These are phyloP conservation scores for Seiridium cupressi DNA, from an alignment of 2,329 filamentous ascomycete species.

Conservation along the genomic window DNA sequence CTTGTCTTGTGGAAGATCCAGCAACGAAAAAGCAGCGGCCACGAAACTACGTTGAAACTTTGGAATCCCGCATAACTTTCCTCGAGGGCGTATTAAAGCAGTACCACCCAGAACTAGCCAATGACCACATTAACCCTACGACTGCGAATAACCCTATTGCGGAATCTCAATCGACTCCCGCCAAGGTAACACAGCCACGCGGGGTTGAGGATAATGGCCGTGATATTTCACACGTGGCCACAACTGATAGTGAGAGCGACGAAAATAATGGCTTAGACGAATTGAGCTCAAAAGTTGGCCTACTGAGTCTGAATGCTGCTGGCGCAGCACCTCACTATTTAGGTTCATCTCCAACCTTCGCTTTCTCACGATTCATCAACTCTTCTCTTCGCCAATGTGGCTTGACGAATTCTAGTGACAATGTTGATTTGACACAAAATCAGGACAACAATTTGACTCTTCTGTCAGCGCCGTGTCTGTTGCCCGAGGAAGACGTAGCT, in stretches of 20 bases:
- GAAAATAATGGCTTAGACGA: slow-evolving; percentile 9
- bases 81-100: slow-evolving; percentile 28
- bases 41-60: slow-evolving; percentile 28
- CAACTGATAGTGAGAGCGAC: not conserved
- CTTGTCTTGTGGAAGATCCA: slow-evolving; percentile 32
- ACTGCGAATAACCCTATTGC: not conserved
- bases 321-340: slow-evolving; percentile 35
- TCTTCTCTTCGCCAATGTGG: slow-evolving; percentile 16
- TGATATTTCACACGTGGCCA: not conserved
- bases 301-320: slow-evolving; percentile 28
- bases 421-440: not conserved
- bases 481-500: not conserved
- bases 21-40: slow-evolving; percentile 30
- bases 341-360: slow-evolving; percentile 32
- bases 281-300: slow-evolving; percentile 26
- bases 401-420: slow-evolving; percentile 1
- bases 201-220: not conserved
- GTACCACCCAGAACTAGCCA: slow-evolving; percentile 21
- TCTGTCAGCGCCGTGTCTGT: not conserved
- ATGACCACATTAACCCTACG: slow-evolving; percentile 14
- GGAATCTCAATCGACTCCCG: not conserved
- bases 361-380: slow-evolving; percentile 27
- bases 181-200: not conserved
- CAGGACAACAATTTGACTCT: not conserved
- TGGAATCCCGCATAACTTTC: slow-evolving; percentile 25